These are phyloP conservation scores for Alternaria rosae DNA, from an alignment of 2,329 filamentous ascomycete species.

Conservation along the genomic window DNA sequence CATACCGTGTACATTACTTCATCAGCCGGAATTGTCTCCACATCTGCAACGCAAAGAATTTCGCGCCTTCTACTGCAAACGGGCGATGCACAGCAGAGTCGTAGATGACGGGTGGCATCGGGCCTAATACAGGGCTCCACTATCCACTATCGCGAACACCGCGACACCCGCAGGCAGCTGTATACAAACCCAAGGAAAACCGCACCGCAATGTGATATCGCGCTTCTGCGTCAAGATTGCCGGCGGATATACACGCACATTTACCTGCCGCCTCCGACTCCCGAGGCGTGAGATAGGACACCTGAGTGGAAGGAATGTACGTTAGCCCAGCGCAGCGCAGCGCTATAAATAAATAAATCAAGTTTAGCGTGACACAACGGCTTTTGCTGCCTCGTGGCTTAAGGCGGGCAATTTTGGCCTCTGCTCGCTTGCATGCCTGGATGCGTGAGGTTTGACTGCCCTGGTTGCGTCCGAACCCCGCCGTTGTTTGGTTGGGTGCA, in stretches of 20 bases:
- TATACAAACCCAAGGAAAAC: not conserved
- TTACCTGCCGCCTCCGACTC: not conserved
- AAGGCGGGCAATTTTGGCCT: constrained; percentile 9
- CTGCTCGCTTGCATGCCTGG: constrained; percentile 7
- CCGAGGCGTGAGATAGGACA: not conserved
- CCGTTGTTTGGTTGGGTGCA: constrained; percentile 13
- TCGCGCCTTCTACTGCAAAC: constrained; percentile 5
- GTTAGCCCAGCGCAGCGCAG: constrained; percentile 4
- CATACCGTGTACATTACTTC: not conserved
- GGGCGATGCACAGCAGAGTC: not conserved
- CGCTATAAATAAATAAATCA: constrained; percentile 14
- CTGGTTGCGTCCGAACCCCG: constrained; percentile 18
- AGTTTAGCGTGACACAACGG: constrained; percentile 29
- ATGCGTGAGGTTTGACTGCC: constrained; percentile 8
- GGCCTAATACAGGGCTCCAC: constrained; percentile 4
- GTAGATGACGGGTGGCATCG: not conserved
- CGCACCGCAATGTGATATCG: not conserved
- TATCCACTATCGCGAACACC: constrained; percentile 4
- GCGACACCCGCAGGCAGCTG: not conserved
- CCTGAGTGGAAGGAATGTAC: not conserved
- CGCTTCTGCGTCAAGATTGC: not conserved
- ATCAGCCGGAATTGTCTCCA: not conserved
- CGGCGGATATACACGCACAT: not conserved
- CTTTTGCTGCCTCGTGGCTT: constrained; percentile 26
- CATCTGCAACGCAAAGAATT: constrained; percentile 2